A percentile compares a stretch with the other conserved stretches of the same genome.
Conservation (phyloP, 768 basidiomycete genomes). For the Trametes sanguinea region DNA sequence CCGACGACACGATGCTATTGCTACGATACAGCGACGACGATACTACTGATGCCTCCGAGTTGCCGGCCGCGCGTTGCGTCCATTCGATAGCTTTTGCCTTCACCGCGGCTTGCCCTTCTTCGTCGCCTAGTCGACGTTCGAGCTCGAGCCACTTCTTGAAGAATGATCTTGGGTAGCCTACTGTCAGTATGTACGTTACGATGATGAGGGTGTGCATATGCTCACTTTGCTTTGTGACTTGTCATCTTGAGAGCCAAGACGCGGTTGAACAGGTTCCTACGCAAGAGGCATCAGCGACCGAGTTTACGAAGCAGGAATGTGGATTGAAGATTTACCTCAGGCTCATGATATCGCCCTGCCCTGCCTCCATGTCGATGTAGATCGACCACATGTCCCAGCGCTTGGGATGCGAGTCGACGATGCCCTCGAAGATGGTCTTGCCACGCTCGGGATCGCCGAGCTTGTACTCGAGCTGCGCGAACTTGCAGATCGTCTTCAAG, state of each 20-base stretch:
- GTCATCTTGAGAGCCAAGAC: constrained; percentile 86
- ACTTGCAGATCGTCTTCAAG: constrained; percentile 92
- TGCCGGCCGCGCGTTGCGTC: constrained; percentile 64
- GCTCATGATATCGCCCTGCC: constrained; percentile 75
- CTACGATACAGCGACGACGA: constrained; percentile 7
- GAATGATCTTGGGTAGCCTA: constrained; percentile 65
- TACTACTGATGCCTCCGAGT: constrained; percentile 38
- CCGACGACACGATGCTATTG: not conserved
- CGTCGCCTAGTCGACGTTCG: constrained; percentile 63
- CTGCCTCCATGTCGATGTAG: constrained; percentile 95
- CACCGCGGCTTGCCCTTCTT: constrained; percentile 74
- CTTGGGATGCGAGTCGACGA: constrained; percentile 93
- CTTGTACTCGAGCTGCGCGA: constrained; percentile 95
- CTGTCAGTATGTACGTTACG: not conserved
- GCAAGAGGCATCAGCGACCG: not conserved
- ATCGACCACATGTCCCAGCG: constrained; percentile 94
- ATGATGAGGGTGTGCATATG: constrained; percentile 16
- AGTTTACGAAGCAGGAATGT: no score
- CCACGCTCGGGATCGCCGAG: constrained; percentile 93
- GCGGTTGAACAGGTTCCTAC: constrained; percentile 84
- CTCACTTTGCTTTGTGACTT: constrained; percentile 92
- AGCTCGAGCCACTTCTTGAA: constrained; percentile 98
- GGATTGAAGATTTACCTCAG: constrained; percentile 53
- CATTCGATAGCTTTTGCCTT: constrained; percentile 92
- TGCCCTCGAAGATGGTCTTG: constrained; percentile 94